A percentile compares a stretch with the other conserved stretches of the same genome.
Conservation (phyloP, 768 basidiomycete species). For the Wakefieldia striispora region DNA sequence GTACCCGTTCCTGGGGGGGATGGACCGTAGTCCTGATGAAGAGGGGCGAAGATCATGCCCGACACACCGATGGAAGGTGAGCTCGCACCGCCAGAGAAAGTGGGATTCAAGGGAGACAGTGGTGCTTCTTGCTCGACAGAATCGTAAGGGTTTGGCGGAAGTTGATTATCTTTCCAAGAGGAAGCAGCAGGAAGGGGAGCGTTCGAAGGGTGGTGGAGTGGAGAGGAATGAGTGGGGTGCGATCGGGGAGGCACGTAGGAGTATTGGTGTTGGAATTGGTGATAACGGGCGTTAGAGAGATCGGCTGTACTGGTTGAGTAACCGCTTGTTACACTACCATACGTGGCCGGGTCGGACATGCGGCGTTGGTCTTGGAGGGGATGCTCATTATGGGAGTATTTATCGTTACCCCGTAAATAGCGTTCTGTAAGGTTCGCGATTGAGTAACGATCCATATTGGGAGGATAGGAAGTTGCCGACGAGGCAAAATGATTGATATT, state of each 20-base stretch:
- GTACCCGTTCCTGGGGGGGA: constrained; percentile 64
- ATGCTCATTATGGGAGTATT: constrained; percentile 34
- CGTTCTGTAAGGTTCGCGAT: constrained; percentile 38
- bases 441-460: constrained; percentile 41
- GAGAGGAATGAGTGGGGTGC: constrained; percentile 37
- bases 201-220: constrained; percentile 46
- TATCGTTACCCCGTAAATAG: constrained; percentile 39
- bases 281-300: constrained; percentile 35
- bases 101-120: constrained; percentile 53
- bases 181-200: constrained; percentile 42
- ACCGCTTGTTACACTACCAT: constrained; percentile 41
- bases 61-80: constrained; percentile 33
- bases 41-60: constrained; percentile 41
- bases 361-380: constrained; percentile 56
- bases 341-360: constrained; percentile 65
- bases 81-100: constrained; percentile 45
- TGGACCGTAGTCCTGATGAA: constrained; percentile 52
- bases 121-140: constrained; percentile 44
- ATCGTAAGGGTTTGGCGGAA: constrained; percentile 34
- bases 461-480: constrained; percentile 39
- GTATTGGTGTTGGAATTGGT: constrained; percentile 43
- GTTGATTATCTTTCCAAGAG: constrained; percentile 30
- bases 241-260: constrained; percentile 35
- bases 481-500: constrained; percentile 45
- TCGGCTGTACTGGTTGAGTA: constrained; percentile 32